Percentiles rank a stretch among this genome's conserved stretches.
phyloP scores from a whole-genome alignment of 2,329 filamentous ascomycete species.

The Chaetomiaceae sp. region DNA sequence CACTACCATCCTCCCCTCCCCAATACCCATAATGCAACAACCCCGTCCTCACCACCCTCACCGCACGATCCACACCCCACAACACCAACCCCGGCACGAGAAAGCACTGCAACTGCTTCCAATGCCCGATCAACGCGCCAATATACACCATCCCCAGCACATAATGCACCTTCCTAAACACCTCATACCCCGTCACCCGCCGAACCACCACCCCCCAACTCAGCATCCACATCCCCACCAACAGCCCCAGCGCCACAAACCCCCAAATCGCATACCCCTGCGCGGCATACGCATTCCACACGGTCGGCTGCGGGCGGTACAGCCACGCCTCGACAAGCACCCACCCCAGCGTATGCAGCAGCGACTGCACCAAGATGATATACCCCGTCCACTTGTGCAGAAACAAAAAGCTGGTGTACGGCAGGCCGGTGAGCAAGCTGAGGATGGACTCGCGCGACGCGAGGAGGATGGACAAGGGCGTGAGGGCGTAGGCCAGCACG shows the following conservation, averaged over 20 bases:
- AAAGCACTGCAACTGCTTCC: conserved; percentile 63
- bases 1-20: conserved; percentile 41
- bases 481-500: conserved; percentile 67
- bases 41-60: conserved; percentile 53
- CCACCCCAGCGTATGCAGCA: conserved; percentile 68
- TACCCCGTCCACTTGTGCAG: conserved; percentile 72
- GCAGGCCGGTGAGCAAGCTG: conserved; percentile 64
- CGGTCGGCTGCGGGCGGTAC: conserved; percentile 66
- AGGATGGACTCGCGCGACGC: conserved; percentile 66
- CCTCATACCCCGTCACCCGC: conserved; percentile 63
- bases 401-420: conserved; percentile 74
- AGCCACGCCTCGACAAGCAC: conserved; percentile 59
- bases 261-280: conserved; percentile 71
- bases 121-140: conserved; percentile 71
- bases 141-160: conserved; percentile 69
- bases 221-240: conserved; percentile 56
- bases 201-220: conserved; percentile 57
- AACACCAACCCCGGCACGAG: conserved; percentile 61
- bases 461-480: conserved; percentile 63
- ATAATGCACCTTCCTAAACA: conserved; percentile 71
- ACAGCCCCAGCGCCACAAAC: conserved; percentile 59
- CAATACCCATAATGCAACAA: conserved; percentile 61
- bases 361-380: conserved; percentile 63
- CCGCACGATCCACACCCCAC: conserved; percentile 59
- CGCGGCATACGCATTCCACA: conserved; percentile 51